Percentiles rank a stretch among this genome's conserved stretches.
phyloP scores from a whole-genome alignment of 495 filamentous ascomycete species.

The Tetracladium marchalianum region DNA sequence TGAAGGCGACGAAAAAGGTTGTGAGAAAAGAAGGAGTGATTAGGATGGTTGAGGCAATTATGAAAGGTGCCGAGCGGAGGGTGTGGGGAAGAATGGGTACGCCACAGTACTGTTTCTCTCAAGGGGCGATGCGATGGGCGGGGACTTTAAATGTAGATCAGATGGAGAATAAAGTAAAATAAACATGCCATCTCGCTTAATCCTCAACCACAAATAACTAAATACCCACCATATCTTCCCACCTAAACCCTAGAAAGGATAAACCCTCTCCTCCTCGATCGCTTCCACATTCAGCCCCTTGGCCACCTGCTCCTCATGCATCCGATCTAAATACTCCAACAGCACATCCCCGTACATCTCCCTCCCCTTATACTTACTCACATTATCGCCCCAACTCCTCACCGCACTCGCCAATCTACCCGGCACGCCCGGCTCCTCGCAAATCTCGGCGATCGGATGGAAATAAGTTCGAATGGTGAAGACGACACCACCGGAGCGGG shows the following conservation, averaged over 20 bases:
- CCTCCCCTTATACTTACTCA: conserved; percentile 73
- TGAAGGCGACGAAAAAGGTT: too few relatives aligned
- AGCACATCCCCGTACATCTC: conserved; percentile 71
- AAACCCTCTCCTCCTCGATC: conserved; percentile 48
- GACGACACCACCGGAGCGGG: conserved; percentile 63
- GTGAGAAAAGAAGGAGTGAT: too few relatives aligned
- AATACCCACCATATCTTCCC: not conserved
- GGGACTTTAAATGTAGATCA: too few relatives aligned
- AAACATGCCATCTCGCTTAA: too few relatives aligned
- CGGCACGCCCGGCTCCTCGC: conserved; percentile 59
- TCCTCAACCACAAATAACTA: too few relatives aligned
- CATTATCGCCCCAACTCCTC: conserved; percentile 81
- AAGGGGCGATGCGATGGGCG: too few relatives aligned
- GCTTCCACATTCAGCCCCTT: conserved; percentile 49
- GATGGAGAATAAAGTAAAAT: too few relatives aligned
- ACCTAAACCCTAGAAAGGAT: conserved; percentile 20
- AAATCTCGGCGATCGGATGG: conserved; percentile 55
- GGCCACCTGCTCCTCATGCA: conserved; percentile 67
- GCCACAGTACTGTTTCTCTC: too few relatives aligned
- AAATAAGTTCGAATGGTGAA: conserved; percentile 80
- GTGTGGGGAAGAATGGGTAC: too few relatives aligned
- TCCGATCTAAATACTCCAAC: conserved; percentile 71
- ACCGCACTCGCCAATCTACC: conserved; percentile 62
- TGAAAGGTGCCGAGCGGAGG: too few relatives aligned
- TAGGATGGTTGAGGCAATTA: too few relatives aligned